These are phyloP conservation scores for Ogataea methanolica DNA, from an alignment of 805 yeast species.

Conservation along the genomic window DNA sequence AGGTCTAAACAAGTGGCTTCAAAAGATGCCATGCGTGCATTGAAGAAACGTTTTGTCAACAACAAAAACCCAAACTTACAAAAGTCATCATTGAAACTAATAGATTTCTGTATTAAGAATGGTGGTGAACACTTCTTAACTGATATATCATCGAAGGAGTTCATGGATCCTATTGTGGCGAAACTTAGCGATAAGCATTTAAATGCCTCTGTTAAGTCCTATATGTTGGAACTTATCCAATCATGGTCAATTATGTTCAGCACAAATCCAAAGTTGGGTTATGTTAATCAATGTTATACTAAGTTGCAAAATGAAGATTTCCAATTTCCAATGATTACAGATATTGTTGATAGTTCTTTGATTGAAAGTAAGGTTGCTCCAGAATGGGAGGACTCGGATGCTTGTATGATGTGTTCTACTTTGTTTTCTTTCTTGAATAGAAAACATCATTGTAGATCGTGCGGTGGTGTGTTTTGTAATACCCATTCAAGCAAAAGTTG, in stretches of 20 bases:
- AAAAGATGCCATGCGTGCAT: constrained; percentile 77
- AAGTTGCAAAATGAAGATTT: constrained; percentile 59
- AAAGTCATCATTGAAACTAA: constrained; percentile 65
- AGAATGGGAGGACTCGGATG: constrained; percentile 94
- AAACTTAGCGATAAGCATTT: constrained; percentile 28
- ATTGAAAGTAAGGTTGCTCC: constrained; percentile 93
- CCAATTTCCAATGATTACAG: constrained; percentile 54
- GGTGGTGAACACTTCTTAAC: constrained; percentile 82
- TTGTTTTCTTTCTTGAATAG: constrained; percentile 78
- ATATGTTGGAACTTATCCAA: constrained; percentile 61
- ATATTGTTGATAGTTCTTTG: constrained; percentile 40
- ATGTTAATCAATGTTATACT: constrained; percentile 59
- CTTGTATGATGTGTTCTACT: constrained; percentile 89
- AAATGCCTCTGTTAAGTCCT: constrained; percentile 51
- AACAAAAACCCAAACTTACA: constrained; percentile 74
- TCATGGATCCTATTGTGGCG: constrained; percentile 70
- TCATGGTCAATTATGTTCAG: constrained; percentile 75
- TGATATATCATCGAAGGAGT: constrained; percentile 80
- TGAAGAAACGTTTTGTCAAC: constrained; percentile 65
- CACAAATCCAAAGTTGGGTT: constrained; percentile 57
- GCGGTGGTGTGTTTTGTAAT: constrained; percentile 93
- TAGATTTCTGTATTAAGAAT: constrained; percentile 87
- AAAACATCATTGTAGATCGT: constrained; percentile 94
- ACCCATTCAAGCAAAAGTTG: constrained; percentile 71
- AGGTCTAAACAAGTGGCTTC: constrained; percentile 77